Base-by-base conservation (phyloP, 1,284 basidiomycete species). In the Exsudoporus floridanus region DNA sequence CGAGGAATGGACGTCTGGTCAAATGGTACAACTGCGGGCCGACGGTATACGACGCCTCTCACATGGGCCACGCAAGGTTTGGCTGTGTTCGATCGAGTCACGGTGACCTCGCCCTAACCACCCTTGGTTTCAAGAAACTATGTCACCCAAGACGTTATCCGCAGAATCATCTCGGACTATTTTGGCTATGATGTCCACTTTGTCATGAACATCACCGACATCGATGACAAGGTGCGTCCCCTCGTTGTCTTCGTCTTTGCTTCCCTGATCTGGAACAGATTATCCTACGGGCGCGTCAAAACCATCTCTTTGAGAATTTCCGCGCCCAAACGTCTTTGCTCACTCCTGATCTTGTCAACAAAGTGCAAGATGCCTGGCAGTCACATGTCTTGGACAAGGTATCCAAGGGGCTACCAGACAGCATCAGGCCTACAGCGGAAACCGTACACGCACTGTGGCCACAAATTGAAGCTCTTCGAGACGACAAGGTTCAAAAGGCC, bases 21-120 rank as follows among this genome's bases (percentile, higher is more conserved):
- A 97, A 97, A 66, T 99, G 97, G 97, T 98, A 98, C 72, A 98
- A 96, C 70, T 98, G 95, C 67, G 95, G 97, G 7, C 97, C 97
- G n/a, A 99, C 97, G 1, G 97, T 99, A 7, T 99, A 99, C 70
- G 97, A 99, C 78, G 86, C 94, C 13, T 91, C 93, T 41, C 97
- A 99, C 71, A 96, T 99, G 93, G 97, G 97, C 5, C 97, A 99
- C 76, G 97, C 97, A 7, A 86, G 94, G 94, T 95, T 60, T n/a
- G 58, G 79, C 47, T 21, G 25, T 53, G 46, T 47, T 41, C 43
- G 52, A 47, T 38, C 36, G 46, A 49, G 52, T 51, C 46, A 55
- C 44, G 39, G 50, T 43, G 44, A 55, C 39, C 37, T 12, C 49
- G 30, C 46, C 41, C 49, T 54, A 61, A 62, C 54, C 48, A 18